Evolutionary conservation across 257 asterid species (phyloP).

Genomic region (Jacaranda mimosifolia): DNA sequence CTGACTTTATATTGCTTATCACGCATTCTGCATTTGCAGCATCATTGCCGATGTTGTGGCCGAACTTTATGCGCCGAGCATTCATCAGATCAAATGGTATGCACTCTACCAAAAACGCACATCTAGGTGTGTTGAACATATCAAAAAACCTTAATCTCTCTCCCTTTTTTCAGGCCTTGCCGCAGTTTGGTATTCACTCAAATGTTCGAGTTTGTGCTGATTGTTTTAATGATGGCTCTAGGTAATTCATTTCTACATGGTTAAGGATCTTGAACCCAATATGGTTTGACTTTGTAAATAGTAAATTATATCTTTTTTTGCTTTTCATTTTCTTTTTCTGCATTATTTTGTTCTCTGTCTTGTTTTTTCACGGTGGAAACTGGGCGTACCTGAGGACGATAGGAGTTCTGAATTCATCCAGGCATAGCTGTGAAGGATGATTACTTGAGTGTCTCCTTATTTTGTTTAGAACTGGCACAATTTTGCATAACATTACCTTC

Average conservation of each 20-base stretch:
- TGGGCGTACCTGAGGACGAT: slow-evolving; percentile 18
- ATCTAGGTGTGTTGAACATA: slow-evolving; percentile 9
- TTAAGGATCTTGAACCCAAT: slow-evolving; percentile 27
- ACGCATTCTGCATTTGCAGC: slow-evolving; percentile 56
- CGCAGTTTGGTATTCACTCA: slow-evolving; percentile 86
- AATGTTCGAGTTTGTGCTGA: slow-evolving; percentile 91
- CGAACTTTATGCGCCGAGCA: slow-evolving; percentile 93
- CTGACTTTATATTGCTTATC: slow-evolving; percentile 23
- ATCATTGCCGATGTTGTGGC: slow-evolving; percentile 97
- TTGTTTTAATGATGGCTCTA: slow-evolving; percentile 81
- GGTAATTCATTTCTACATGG: slow-evolving; percentile 57
- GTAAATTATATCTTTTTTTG: neutral
- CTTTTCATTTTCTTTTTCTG: slow-evolving; percentile 10
- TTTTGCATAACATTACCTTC: slow-evolving; percentile 20
- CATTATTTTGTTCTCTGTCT: slow-evolving; percentile 10
- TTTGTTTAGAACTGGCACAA: slow-evolving; percentile 22
- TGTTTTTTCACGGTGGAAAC: slow-evolving; percentile 17
- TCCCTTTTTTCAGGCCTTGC: slow-evolving; percentile 75
- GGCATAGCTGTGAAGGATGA: slow-evolving; percentile 30
- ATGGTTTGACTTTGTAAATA: slow-evolving; percentile 31
- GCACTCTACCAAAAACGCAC: slow-evolving; percentile 30
- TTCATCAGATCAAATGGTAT: slow-evolving; percentile 90
- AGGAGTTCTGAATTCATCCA: slow-evolving; percentile 18
- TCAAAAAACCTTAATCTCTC: neutral
- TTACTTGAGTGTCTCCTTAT: slow-evolving; percentile 23